Conservation (phyloP, 805 yeast genomes). For the Phaffomyces thermotolerans region DNA sequence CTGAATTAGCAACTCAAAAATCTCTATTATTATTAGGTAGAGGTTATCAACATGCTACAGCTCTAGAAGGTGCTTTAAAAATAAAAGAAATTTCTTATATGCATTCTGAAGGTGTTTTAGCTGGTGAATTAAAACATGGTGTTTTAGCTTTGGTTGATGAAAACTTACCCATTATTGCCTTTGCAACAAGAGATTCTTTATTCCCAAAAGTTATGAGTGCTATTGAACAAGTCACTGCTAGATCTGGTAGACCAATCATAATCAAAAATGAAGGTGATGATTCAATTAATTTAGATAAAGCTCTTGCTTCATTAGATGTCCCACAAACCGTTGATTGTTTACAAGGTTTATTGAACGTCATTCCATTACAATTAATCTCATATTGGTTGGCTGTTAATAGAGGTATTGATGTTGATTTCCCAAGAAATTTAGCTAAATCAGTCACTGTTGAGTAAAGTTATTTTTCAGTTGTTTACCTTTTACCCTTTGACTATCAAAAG, state of each 20-base stretch:
- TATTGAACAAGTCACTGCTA: constrained; percentile 92
- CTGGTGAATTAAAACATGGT: constrained; percentile 99
- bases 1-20: constrained; percentile 69
- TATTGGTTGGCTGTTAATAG: constrained; percentile 94
- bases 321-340: constrained; percentile 96
- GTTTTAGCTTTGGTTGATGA: constrained; percentile 95
- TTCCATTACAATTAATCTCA: constrained; percentile 92
- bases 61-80: constrained; percentile 96
- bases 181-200: constrained; percentile 93
- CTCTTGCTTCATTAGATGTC: constrained; percentile 72
- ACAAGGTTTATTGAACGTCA: constrained; percentile 91
- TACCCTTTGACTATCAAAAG: too few species aligned
- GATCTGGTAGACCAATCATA: constrained; percentile 94
- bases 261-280: constrained; percentile 81
- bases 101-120: constrained; percentile 98
- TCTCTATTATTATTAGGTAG: constrained; percentile 89
- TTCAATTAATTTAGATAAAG: constrained; percentile 47
- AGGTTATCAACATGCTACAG: constrained; percentile 96
- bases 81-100: constrained; percentile 97
- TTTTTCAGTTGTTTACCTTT: too few species aligned
- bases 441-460: constrained; percentile 85
- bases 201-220: constrained; percentile 96
- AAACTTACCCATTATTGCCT: constrained; percentile 85
- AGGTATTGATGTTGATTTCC: constrained; percentile 97
- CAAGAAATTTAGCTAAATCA: constrained; percentile 95